Evolutionary conservation across 495 filamentous ascomycete species (phyloP), one percentile per base, ranked within the genome.

Genomic region (Thozetella sp.): DNA sequence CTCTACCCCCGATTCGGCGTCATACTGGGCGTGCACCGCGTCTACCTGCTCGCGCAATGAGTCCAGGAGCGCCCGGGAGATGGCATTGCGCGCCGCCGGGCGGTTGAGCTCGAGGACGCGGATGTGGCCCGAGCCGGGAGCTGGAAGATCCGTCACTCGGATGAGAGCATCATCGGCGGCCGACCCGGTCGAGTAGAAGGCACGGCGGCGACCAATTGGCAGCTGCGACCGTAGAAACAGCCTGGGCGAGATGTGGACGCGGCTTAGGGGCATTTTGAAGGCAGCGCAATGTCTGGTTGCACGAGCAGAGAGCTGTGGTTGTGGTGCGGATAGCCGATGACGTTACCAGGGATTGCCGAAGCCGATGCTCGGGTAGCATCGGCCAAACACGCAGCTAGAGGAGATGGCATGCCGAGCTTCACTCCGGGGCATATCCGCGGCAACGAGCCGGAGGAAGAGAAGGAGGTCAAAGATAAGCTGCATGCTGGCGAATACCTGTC

Each of bases 61-160:
- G 6, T 82, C 71, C 54, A 99, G 80, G 27, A 99, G 80, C 37
- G 86, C 84, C 51, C 79, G 80, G 0, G 94, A 97, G 73, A 99
- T 90, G 51, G 95, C 93, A 68, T 99, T 99, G 61, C 92, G 89
- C 40, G 92, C 90, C 1, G 81, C 67, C 2, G 93, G 95, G 13
- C 91, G 86, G 74, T 96, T 91, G 63, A 99, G 87, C 54, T 92
- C 88, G 54, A 99, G 83, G 60, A 98, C 83, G 46, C 90, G 88
- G 71, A 99, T 94, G 74, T 88, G 88, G 58, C 95, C 95, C 3
- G 85, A 84, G 64, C 90, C 86, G 0, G 95, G 89, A 0, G 95
- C 91, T 37, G 89, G 90, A 40, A 97, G 66, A 70, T 89, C 85
- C 48, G 81, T 85, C 56, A 86, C 80, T 58, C 86, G 86, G 67